Evolutionary conservation across 192 early-diverging fungal genomes (phyloP), one percentile per base, ranked within the genome.

Genomic region (Mortierella antarctica): DNA sequence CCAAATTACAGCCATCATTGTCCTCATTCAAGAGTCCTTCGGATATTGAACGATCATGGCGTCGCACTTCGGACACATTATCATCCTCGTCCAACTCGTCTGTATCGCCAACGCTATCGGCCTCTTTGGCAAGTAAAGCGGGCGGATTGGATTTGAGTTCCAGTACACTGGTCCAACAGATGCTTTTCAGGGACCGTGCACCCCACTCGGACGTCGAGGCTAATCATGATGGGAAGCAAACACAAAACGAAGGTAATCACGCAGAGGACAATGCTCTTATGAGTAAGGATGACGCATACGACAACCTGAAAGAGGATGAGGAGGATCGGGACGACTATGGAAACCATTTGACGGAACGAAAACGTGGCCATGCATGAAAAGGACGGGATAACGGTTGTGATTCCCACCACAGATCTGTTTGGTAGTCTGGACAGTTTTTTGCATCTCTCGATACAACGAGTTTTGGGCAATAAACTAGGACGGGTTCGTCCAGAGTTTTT

Each of bases 141-240:
- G 77, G 77, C 0, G 69, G 77, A 31, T 42, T 80, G 14, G 77
- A 80, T 50, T 23, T 80, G 63, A 80, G 77, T 21, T 80, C 77
- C n/a, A 80, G 77, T 46, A 80, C 77, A 51, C 49, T 80, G 5
- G 77, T 80, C 6, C 77, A 80, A 42, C 77, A 80, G 42, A 80
- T 80, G 77, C 65, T 80, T 21, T 80, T 80, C 18, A 62, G 63
- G 59, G 77, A 80, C 18, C 69, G 77, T 13, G 51, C 65, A 31
- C 77, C 70, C 5, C 77, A 80, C 44, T 47, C 46, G 5, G 57
- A 74, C 7, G 44, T 7, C 21, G 62, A 76, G 2, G 9, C 13
- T 15, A 41, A 49, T 21, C 21, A 51, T 20, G 48, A 53, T 21
- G 42, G 31, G 62, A 60, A 66, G 20, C 54, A 71, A 11, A 17